Base-by-base conservation (phyloP, 129 eudicot genomes). In the Artemisia tridentata region DNA sequence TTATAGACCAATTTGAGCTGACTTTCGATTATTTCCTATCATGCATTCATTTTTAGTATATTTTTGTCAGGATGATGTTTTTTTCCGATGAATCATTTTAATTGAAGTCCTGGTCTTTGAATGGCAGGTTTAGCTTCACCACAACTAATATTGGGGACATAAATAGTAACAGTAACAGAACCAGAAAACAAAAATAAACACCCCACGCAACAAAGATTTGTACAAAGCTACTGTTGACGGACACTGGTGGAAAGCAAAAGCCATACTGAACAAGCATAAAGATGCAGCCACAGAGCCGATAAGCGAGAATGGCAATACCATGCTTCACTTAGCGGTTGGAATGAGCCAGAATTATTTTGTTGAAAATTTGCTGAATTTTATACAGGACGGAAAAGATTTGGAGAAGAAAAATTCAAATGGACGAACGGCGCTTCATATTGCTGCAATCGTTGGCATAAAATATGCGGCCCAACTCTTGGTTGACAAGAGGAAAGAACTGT, bases 321-420 rank as follows among this genome's bases (percentile, higher is more conserved):
- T 72, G 12, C 76, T 72, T 43, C 76, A 72, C 68, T 4, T 72
- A 21, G 67, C 57, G 4, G 76, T 72, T 23, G 57, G 62, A 72
- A 59, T n/a, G 64, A 58, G 68, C 12, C 48, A 72, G 12, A 59
- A 59, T 6, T 15, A 16, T 59, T 23, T 72, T 34, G 29, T 72
- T 5, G 17, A 60, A 45, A 46, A 43, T 4, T 25, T 71, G 56
- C 12, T 71, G 5, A 3, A 71, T 2, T 23, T 71, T 16, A 8
- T 58, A 14, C 7, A 58, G 0, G 75, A 58, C 3, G 43, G 34
- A 20, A 23, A n/a, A 0, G 66, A 4, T 56, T 10, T 71, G 0
- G 57, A 72, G 48, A 59, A 5, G 15, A 25, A 11, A 48, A 48
- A 61, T 61, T 4, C 25, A 11, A 23, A 61, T 7, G 62, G 69